These are phyloP conservation scores for Pelargonium australe DNA, from an alignment of 441 rosid genomes.

Conservation along the genomic window DNA sequence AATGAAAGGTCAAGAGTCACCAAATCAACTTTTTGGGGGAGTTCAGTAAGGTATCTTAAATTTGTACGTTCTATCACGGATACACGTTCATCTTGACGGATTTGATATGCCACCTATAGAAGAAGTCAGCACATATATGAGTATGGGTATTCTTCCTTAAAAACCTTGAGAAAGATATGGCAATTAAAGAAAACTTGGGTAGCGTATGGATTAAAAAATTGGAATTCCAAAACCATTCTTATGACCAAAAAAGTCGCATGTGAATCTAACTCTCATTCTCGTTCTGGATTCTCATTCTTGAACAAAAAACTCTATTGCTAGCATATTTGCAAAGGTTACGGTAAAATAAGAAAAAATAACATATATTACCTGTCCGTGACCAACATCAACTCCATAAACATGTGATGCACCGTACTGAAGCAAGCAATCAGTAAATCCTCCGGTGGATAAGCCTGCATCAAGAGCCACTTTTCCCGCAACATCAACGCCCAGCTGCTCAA, in stretches of 20 bases:
- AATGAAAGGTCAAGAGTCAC: slow-evolving; percentile 94
- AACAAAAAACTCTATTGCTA: too few relatives aligned
- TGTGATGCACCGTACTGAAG: slow-evolving; percentile 86
- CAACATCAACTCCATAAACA: slow-evolving; percentile 96
- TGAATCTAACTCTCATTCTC: too few relatives aligned
- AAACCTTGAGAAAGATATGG: too few relatives aligned
- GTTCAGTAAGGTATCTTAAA: slow-evolving; percentile 69
- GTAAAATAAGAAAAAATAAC: too few relatives aligned
- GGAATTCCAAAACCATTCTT: too few relatives aligned
- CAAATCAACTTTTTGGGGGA: slow-evolving; percentile 84
- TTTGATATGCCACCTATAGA: slow-evolving; percentile 76
- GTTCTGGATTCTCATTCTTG: too few relatives aligned
- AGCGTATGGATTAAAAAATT: too few relatives aligned
- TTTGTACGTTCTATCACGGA: slow-evolving; percentile 71
- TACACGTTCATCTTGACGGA: slow-evolving; percentile 70
- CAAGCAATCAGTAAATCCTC: slow-evolving; percentile 93
- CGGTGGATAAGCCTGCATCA: slow-evolving; percentile 91
- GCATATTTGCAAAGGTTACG: too few relatives aligned
- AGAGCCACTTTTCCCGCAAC: slow-evolving; percentile 86
- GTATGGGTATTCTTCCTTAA: too few relatives aligned
- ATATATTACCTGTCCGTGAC: slow-evolving; percentile 78
- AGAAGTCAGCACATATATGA: slow-evolving; percentile 7
- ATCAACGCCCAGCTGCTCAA: slow-evolving; percentile 72
- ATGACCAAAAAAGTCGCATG: too few relatives aligned
- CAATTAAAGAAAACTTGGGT: too few relatives aligned